Evolutionary conservation across 768 basidiomycete species (phyloP), one percentile per base, ranked within the genome.

Genomic region (Austroboletus eburneus): DNA sequence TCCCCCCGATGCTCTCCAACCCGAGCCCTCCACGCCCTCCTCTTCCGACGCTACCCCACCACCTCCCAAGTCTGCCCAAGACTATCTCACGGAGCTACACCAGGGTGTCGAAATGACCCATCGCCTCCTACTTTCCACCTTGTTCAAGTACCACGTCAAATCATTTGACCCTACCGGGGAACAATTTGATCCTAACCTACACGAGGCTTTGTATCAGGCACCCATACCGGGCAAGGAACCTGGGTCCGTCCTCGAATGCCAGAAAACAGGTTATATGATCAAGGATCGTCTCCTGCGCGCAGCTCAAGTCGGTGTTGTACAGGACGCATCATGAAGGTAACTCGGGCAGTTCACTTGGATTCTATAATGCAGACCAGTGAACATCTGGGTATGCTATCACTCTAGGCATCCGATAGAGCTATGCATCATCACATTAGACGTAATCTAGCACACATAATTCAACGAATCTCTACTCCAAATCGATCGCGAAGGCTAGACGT

Each of bases 281-380:
- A 96, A 95, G 71, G 90, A 91, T 55, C 80, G 96, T 51, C 80
- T 94, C 46, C 69, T 99, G 64, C 79, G 96, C 46, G 91, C 96
- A 4, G 93, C 96, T 18, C 92, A 97, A 72, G 96, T 98, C 47
- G 96, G 95, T 46, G 94, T 97, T 22, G 93, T 84, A 16, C 87
- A 91, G 69, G 85, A 87, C 49, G 64, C 66, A 7, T 58, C 65
- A 55, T 74, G 62, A 73, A 41, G 23, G 17, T 10, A 18, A 7
- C 6, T 17, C 46, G 12, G 27, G 38, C 33, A 21, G 41, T 17
- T 21, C 39, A 21, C 25, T 48, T 25, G 42, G 36, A 17, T 35
- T 36, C 24, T 18, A 17, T 10, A 32, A 30, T 43, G 33, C 48
- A 30, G 47, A 46, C 39, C 27, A 30, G 35, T 29, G 55, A 46